Evolutionary conservation across 1,139 yeast genomes (phyloP).

Genomic region (Yamadazyma dushanensis): DNA sequence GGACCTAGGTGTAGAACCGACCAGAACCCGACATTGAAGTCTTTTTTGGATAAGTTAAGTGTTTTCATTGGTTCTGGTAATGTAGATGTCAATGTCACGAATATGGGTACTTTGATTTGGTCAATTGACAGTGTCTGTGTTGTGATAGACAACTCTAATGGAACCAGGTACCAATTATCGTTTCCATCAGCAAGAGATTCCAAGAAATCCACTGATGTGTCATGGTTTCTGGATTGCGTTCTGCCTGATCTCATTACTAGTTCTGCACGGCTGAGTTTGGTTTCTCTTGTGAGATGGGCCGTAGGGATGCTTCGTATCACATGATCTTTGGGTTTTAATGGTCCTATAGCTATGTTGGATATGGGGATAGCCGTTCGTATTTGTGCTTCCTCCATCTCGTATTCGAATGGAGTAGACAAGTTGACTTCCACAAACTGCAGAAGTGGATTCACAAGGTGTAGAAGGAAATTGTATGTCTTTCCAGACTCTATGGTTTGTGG

Average conservation of each 20-base stretch:
- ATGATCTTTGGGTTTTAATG: conserved; percentile 14
- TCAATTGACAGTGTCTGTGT: background rate
- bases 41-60: conserved; percentile 19
- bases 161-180: conserved; percentile 37
- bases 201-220: conserved; percentile 20
- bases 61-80: conserved; percentile 24
- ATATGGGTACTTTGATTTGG: conserved; percentile 28
- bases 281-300: conserved; percentile 28
- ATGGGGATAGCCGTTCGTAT: conserved; percentile 27
- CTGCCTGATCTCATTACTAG: conserved; percentile 28
- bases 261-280: conserved; percentile 34
- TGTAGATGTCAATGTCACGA: conserved; percentile 24
- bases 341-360: conserved; percentile 21
- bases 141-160: conserved; percentile 21
- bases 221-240: conserved; percentile 11
- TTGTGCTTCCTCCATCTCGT: conserved; percentile 1
- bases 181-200: conserved; percentile 25
- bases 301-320: conserved; percentile 29
- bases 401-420: conserved; percentile 16
- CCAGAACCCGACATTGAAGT: conserved; percentile 37
- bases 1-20: conserved; percentile 16
- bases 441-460: conserved; percentile 35
- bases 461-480: conserved; percentile 19
- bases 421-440: conserved; percentile 14
- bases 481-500: conserved; percentile 14